Evolutionary conservation across 257 asterid species (phyloP), one percentile per base, ranked within the genome.

Genomic region (Datura wrightii): DNA sequence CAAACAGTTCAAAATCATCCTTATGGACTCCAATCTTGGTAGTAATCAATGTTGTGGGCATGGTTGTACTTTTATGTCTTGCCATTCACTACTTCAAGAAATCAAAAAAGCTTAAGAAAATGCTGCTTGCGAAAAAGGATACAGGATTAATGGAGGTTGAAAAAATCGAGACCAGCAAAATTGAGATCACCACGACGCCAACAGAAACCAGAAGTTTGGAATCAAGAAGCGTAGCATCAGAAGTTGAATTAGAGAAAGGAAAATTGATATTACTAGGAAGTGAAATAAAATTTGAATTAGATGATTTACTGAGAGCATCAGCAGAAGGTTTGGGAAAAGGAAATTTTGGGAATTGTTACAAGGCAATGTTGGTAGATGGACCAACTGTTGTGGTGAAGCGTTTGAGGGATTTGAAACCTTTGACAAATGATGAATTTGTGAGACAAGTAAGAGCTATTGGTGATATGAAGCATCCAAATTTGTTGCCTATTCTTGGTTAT

Each of bases 281-380:
- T 3, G 90, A 55, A 78, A 56, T 62, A 6, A 72, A 34, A 5
- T 91, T 93, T 58, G 95, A 91, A 83, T 92, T 93, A 0, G 98
- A 92, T 24, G 95, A 94, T 84, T 89, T 94, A 63, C 79, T 94
- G 58, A 91, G 88, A 79, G 95, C 98, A 4, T 92, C 97, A 3
- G 97, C 98, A 0, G 97, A 93, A 81, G 97, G 97, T 18, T 85
- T 94, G 36, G 97, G 97, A 0, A 87, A 87, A 50, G 98, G 97
- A 4, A 93, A 88, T 71, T 93, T 94, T 72, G 98, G 97, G 6
- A 92, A 90, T 76, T 94, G 97, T 83, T 94, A 94, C 37, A 94
- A 89, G 88, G 93, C 97, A 13, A 56, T 88, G 91, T 78, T 92
- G 60, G 97, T 87, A 18, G 58, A 71, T 7, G 95, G 95, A 52